Base-by-base conservation (phyloP, 2,329 filamentous ascomycete species). In the Alternaria atra region DNA sequence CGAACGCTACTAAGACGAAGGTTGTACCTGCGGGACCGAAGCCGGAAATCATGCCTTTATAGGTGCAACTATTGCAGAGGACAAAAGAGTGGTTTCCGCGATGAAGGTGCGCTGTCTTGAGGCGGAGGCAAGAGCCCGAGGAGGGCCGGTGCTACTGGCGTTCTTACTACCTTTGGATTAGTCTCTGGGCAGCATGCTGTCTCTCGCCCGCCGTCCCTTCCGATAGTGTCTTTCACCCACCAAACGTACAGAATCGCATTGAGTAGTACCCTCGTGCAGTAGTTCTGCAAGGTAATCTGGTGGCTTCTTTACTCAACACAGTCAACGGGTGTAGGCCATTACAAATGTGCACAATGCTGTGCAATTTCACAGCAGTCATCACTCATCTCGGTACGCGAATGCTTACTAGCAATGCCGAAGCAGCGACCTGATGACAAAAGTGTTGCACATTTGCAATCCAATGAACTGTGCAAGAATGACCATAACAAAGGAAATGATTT, bases 1-100 rank as follows among this genome's bases (percentile, higher is more conserved):
- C 61, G 27, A 60, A 39, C 23, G 63, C 34, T 27, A 34, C 34
- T 15, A 61, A 44, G 40, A 42, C 34, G 52, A 64, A 74, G 23
- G 50, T 65, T 30, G 60, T 67, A 6, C 67, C 67, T 20, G 63
- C 58, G 1, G 68, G 68, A 9, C 67, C 67, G 23, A 47, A 59
- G 10, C 65, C 60, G 25, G 46, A 59, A 15, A 69, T 69, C 6
- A 40, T 64, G 40, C 58, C 58, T 2, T 56, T 60, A 15, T 63
- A 44, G 29, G 30, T n/a, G 17, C 27, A 23, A n/a, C 4, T 23
- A 2, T 9, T 8, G 10, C 6, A n/a, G 10, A 23, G 17, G 3
- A 13, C 0, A 13, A 23, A 1, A 9, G 9, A 15, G 0, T 9
- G 5, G 30, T 48, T 34, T 34, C 40, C n/a, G 40, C 39, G 10